A percentile compares a stretch with the other conserved stretches of the same genome.
These are phyloP conservation scores for Wakefieldia striispora DNA, from an alignment of 768 basidiomycete species.

Conservation along the genomic window DNA sequence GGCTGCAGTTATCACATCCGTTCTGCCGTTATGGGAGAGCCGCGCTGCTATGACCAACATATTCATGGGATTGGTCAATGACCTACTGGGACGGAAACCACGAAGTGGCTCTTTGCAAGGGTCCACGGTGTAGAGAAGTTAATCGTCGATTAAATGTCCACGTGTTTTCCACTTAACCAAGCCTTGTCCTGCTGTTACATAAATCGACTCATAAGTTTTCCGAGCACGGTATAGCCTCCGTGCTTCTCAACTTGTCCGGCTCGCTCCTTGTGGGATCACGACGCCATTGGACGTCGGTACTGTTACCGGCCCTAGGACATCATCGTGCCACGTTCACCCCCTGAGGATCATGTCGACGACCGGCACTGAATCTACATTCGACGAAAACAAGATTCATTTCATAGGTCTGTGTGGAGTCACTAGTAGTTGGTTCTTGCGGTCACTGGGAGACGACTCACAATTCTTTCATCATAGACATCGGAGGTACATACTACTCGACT, in stretches of 20 bases:
- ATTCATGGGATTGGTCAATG: conserved; percentile 7
- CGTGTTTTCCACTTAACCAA: background rate
- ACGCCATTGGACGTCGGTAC: no score
- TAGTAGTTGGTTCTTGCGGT: background rate
- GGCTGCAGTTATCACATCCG: conserved; percentile 14
- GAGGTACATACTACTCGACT: conserved; percentile 30
- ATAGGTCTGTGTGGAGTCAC: conserved; percentile 31
- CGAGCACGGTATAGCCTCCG: no score
- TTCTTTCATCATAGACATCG: conserved; percentile 34
- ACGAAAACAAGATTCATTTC: conserved; percentile 24
- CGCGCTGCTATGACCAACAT: conserved; percentile 12
- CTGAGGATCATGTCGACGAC: conserved; percentile 3
- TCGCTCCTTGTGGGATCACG: no score
- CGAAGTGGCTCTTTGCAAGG: background rate
- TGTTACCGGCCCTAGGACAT: no score
- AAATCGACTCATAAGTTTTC: no score
- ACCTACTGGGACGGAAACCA: background rate
- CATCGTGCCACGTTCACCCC: no score
- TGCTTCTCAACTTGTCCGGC: no score
- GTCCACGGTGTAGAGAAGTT: background rate
- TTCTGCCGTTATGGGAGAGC: conserved; percentile 18
- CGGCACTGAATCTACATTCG: background rate
- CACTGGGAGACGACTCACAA: background rate
- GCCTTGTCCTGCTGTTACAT: background rate
- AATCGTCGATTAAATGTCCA: no score